These are phyloP conservation scores for Apophysomyces elegans DNA, from an alignment of 371 early-diverging fungal species.

Conservation along the genomic window DNA sequence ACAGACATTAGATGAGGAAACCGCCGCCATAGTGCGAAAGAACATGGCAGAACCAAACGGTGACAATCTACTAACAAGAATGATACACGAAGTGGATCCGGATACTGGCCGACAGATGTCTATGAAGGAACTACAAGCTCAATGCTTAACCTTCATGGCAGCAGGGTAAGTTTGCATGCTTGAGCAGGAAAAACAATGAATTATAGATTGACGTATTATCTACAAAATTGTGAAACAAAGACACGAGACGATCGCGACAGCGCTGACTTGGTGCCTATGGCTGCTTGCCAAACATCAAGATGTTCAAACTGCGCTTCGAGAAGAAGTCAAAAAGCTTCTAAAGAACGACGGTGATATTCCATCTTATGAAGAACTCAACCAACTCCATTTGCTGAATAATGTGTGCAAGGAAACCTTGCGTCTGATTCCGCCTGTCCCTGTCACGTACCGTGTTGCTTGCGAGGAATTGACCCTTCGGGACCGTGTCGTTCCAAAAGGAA, in stretches of 20 bases:
- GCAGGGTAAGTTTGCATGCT: slow-evolving; percentile 24
- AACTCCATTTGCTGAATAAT: slow-evolving; percentile 37
- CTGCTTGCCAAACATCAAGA: slow-evolving; percentile 46
- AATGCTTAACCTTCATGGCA: slow-evolving; percentile 44
- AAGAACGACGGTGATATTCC: slow-evolving; percentile 22
- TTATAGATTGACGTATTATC: neutral
- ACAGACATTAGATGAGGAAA: slow-evolving; percentile 37
- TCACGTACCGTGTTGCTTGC: slow-evolving; percentile 45
- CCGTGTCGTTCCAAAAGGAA: slow-evolving; percentile 60
- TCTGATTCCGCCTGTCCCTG: slow-evolving; percentile 54
- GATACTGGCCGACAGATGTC: slow-evolving; percentile 33
- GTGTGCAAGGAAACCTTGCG: slow-evolving; percentile 50
- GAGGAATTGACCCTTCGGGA: slow-evolving; percentile 40
- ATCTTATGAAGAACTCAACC: slow-evolving; percentile 37
- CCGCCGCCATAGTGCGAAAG: slow-evolving; percentile 37
- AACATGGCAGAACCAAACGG: slow-evolving; percentile 32
- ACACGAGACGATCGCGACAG: slow-evolving; percentile 58
- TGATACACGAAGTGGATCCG: slow-evolving; percentile 34
- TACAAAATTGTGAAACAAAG: slow-evolving; percentile 12
- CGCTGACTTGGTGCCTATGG: slow-evolving; percentile 58
- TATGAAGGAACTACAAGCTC: slow-evolving; percentile 31
- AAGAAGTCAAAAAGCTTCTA: slow-evolving; percentile 37
- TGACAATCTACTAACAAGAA: slow-evolving; percentile 28
- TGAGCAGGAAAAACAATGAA: neutral
- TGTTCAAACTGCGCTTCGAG: slow-evolving; percentile 46